Evolutionary conservation across 768 basidiomycete genomes (phyloP).

Genomic region (Boletus tylopilopsis): DNA sequence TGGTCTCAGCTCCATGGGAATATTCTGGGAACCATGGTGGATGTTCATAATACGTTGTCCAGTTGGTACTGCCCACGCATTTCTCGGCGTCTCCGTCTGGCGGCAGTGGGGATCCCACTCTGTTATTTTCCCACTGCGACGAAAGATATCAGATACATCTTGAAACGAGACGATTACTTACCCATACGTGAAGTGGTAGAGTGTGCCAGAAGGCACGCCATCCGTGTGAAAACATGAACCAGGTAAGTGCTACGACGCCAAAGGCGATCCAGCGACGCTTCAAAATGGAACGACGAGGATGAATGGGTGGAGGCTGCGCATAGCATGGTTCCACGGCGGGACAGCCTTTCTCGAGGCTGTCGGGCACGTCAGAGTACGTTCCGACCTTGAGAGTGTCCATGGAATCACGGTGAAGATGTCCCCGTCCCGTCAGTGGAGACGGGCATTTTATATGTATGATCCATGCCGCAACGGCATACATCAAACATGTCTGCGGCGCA

Average conservation of each 20-base stretch:
- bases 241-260: constrained; percentile 7
- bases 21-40: constrained; percentile 21
- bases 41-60: constrained; percentile 22
- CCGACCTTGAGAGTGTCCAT: constrained; percentile 15
- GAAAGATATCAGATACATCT: background rate
- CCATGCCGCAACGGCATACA: no score
- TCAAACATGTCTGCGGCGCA: no score
- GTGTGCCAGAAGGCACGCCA: background rate
- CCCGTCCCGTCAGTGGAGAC: background rate
- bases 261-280: constrained; percentile 11
- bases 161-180: background rate
- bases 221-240: constrained; percentile 10
- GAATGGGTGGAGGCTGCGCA: background rate
- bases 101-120: background rate
- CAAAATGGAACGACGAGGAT: background rate
- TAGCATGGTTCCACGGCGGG: background rate
- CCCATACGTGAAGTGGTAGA: constrained; percentile 2
- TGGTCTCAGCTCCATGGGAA: constrained; percentile 24
- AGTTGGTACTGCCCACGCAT: constrained; percentile 18
- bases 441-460: background rate
- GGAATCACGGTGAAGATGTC: background rate
- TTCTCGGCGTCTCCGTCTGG: constrained; percentile 2
- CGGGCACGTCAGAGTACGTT: background rate
- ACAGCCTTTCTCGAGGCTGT: constrained; percentile 19
- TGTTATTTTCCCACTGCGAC: constrained; percentile 6